A percentile compares a stretch with the other conserved stretches of the same genome.
These are phyloP conservation scores for Fragaria ananassa DNA, from an alignment of 306 rosid genomes.

Conservation along the genomic window DNA sequence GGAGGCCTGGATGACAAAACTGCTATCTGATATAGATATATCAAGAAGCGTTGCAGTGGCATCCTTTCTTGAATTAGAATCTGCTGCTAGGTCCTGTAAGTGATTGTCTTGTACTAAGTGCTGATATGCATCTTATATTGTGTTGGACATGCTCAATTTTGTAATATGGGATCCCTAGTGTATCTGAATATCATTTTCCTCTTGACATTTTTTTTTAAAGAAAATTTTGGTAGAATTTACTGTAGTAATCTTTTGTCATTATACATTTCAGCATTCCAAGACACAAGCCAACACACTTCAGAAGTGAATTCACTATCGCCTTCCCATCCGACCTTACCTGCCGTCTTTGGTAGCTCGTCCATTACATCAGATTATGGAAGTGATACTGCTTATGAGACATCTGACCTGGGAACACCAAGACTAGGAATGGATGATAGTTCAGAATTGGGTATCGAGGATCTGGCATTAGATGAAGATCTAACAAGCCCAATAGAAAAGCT, in stretches of 20 bases:
- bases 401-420: constrained; percentile 79
- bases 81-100: constrained; percentile 98
- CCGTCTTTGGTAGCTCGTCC: constrained; percentile 72
- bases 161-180: not conserved
- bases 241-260: constrained; percentile 22
- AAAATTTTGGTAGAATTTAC: not conserved
- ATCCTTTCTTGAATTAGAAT: constrained; percentile 93
- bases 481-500: constrained; percentile 83
- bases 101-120: constrained; percentile 37
- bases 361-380: constrained; percentile 88
- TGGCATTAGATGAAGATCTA: constrained; percentile 78
- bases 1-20: constrained; percentile 93
- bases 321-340: constrained; percentile 56
- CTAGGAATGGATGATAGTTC: constrained; percentile 75
- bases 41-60: constrained; percentile 94
- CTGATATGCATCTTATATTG: constrained; percentile 11
- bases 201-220: too few relatives aligned
- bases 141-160: constrained; percentile 6
- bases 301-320: constrained; percentile 57
- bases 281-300: constrained; percentile 56
- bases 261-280: constrained; percentile 77
- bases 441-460: constrained; percentile 78
- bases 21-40: constrained; percentile 81
- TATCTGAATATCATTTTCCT: not conserved
- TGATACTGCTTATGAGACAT: constrained; percentile 86